Conservation (phyloP, 257 asterid genomes). For the Nicotiana tabacum region DNA sequence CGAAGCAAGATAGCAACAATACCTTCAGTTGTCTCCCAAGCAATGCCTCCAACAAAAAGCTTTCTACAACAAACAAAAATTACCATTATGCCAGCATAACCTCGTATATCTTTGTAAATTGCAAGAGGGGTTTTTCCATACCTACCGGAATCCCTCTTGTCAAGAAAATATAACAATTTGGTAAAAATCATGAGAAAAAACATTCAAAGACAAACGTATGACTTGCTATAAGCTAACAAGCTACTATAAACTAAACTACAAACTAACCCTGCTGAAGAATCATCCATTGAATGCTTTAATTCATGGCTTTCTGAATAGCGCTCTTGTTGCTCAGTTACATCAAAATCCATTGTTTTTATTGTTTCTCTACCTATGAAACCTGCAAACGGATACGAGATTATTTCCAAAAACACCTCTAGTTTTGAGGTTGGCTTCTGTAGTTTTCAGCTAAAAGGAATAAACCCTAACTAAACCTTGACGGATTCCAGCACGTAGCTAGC, state of each 20-base stretch:
- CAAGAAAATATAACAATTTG: neutral
- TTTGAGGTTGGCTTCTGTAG: neutral
- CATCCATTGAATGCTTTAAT: conserved; percentile 52
- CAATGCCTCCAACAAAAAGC: conserved; percentile 98
- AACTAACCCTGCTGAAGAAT: conserved; percentile 96
- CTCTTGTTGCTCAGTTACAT: conserved; percentile 34
- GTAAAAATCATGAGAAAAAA: conserved; percentile 5
- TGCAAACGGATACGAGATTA: conserved; percentile 10
- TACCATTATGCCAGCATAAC: conserved; percentile 46
- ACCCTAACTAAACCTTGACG: neutral
- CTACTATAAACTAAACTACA: conserved; percentile 39
- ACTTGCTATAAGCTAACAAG: conserved; percentile 35
- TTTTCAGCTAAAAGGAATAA: neutral
- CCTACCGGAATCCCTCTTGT: neutral
- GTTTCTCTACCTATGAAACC: conserved; percentile 14
- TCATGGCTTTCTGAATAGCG: conserved; percentile 63
- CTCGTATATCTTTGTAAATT: conserved; percentile 22
- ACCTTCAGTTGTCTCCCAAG: conserved; percentile 99
- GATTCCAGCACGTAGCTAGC: conserved; percentile 33
- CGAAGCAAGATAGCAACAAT: conserved; percentile 7
- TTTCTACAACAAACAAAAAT: conserved; percentile 77
- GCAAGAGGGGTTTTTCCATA: neutral
- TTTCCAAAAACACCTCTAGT: neutral
- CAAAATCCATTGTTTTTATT: conserved; percentile 37
- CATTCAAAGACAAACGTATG: conserved; percentile 15